Conservation (phyloP, 305 asterid genomes). For the Fraxinus velutina region DNA sequence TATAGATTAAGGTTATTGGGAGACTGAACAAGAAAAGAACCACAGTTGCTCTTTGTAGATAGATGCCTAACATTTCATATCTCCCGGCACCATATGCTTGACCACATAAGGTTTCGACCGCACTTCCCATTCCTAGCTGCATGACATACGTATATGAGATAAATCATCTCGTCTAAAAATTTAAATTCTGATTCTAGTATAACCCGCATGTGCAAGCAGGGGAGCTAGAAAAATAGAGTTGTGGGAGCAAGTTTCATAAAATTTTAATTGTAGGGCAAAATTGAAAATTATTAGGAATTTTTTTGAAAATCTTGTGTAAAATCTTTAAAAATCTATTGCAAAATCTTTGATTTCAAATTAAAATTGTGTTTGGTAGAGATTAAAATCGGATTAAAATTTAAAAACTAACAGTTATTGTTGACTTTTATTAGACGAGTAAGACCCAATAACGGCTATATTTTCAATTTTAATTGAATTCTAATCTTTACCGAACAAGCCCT, state of each 20-base stretch:
- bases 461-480: too few species aligned
- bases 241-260: not conserved
- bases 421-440: too few species aligned
- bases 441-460: too few species aligned
- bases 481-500: too few species aligned
- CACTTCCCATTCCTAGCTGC: slow-evolving; percentile 51
- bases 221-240: not conserved
- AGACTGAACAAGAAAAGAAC: slow-evolving; percentile 30
- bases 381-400: too few species aligned
- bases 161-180: not conserved
- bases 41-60: slow-evolving; percentile 32
- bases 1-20: slow-evolving; percentile 28
- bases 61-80: slow-evolving; percentile 31
- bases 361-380: too few species aligned
- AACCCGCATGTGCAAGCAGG: not conserved
- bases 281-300: not conserved
- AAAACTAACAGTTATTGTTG: too few species aligned
- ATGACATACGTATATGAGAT: not conserved
- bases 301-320: not conserved
- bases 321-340: not conserved
- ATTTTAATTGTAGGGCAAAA: not conserved
- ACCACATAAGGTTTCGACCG: slow-evolving; percentile 47
- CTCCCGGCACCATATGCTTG: slow-evolving; percentile 39
- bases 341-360: not conserved
- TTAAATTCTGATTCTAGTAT: not conserved